Conservation (phyloP, 768 basidiomycete species). For the Leccinum variicolor region DNA sequence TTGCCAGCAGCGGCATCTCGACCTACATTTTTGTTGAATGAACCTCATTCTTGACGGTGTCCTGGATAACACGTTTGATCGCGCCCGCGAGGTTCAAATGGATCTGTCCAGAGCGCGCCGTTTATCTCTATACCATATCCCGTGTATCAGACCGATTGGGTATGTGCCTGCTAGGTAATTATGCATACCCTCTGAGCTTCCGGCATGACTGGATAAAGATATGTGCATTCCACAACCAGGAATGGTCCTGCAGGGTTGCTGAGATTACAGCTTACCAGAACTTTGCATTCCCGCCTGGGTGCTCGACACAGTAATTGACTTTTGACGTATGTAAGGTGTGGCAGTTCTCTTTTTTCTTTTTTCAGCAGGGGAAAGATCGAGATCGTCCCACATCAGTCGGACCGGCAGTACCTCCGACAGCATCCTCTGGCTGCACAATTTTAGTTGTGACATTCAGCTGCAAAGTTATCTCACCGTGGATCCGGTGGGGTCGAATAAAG, state of each 20-base stretch:
- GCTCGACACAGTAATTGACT: not conserved
- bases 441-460: constrained; percentile 16
- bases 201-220: not conserved
- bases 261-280: constrained; percentile 8
- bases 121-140: constrained; percentile 17
- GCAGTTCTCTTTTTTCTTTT: not conserved
- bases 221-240: constrained; percentile 4
- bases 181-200: constrained; percentile 1
- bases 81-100: constrained; percentile 10
- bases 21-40: constrained; percentile 7
- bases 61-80: constrained; percentile 12
- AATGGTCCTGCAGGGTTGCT: constrained; percentile 6
- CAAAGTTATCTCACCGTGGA: constrained; percentile 8
- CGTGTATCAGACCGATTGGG: constrained; percentile 3
- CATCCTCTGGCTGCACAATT: constrained; percentile 16
- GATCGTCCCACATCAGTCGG: not conserved
- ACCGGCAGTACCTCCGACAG: not conserved
- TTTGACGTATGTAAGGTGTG: not conserved
- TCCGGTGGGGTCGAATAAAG: constrained; percentile 2
- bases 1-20: constrained; percentile 13
- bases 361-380: not conserved
- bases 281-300: not conserved
- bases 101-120: constrained; percentile 18
- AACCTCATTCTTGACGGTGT: constrained; percentile 8
- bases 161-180: constrained; percentile 2